These are phyloP conservation scores for Gossypium herbaceum DNA, from an alignment of 345 rosid species.

Conservation along the genomic window DNA sequence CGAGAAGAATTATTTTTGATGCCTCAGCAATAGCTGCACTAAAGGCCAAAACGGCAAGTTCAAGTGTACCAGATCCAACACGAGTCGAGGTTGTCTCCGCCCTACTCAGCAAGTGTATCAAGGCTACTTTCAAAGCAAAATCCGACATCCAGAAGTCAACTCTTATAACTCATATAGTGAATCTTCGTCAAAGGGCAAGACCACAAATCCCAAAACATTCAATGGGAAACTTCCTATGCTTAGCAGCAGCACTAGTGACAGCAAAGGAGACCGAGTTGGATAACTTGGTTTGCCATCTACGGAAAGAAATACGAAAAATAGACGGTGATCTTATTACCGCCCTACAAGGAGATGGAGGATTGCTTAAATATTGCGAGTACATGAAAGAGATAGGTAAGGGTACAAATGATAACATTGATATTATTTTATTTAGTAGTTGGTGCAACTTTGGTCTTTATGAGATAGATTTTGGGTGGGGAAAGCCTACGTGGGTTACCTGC, in stretches of 20 bases:
- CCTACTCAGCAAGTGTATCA: conserved; percentile 19
- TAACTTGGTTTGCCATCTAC: not conserved
- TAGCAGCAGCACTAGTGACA: not conserved
- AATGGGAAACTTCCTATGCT: conserved; percentile 15
- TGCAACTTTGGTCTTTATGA: conserved; percentile 11
- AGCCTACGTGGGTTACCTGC: not conserved
- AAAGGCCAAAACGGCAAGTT: conserved; percentile 4
- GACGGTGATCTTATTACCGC: not conserved
- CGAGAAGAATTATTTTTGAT: conserved; percentile 22
- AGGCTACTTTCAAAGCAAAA: conserved; percentile 7
- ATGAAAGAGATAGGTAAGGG: not conserved
- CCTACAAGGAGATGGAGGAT: conserved; percentile 1
- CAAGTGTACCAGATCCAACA: conserved; percentile 15
- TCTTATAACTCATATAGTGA: conserved; percentile 5
- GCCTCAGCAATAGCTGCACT: conserved; percentile 17
- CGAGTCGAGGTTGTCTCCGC: conserved; percentile 24
- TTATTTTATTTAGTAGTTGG: not conserved
- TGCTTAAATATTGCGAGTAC: not conserved
- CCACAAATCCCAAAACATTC: conserved; percentile 11
- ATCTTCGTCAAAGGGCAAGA: conserved; percentile 5
- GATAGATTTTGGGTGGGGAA: conserved; percentile 7
- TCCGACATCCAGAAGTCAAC: not conserved
- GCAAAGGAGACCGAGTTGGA: not conserved
- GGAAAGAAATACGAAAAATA: not conserved
- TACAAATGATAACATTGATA: not conserved